Evolutionary conservation across 1,284 basidiomycete genomes (phyloP).

Genomic region (Pseudozyma tsukubaensis): DNA sequence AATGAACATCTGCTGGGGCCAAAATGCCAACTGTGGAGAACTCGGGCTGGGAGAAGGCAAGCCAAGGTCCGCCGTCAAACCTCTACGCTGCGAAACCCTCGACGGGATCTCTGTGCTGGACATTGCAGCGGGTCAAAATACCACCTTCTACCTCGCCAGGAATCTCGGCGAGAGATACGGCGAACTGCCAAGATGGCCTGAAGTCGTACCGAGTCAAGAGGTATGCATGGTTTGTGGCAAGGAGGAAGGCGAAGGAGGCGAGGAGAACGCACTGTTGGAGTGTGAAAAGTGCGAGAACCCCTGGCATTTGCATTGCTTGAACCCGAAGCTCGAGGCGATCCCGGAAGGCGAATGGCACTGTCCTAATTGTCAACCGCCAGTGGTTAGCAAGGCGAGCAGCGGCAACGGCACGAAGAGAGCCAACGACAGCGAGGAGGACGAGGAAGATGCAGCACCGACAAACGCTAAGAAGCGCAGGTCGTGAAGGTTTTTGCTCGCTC

Average conservation of each 20-base stretch:
- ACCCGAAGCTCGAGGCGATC: slow-evolving; percentile 79
- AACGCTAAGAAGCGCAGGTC: slow-evolving; percentile 27
- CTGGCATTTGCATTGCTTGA: slow-evolving; percentile 84
- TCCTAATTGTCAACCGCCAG: slow-evolving; percentile 43
- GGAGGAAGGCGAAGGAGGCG: slow-evolving; percentile 73
- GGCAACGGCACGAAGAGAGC: slow-evolving; percentile 17
- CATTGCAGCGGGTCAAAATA: slow-evolving; percentile 85
- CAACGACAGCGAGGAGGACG: slow-evolving; percentile 16
- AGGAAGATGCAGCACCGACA: slow-evolving; percentile 18
- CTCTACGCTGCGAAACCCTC: slow-evolving; percentile 78
- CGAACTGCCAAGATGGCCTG: slow-evolving; percentile 63
- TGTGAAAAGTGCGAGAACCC: slow-evolving; percentile 83
- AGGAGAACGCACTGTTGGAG: slow-evolving; percentile 60
- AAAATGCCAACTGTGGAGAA: slow-evolving; percentile 79
- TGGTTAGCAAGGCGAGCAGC: not conserved
- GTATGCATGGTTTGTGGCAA: slow-evolving; percentile 78
- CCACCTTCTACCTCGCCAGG: slow-evolving; percentile 78
- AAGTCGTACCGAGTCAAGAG: slow-evolving; percentile 75
- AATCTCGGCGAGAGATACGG: slow-evolving; percentile 72
- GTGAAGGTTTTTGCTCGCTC: not conserved
- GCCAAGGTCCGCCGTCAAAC: slow-evolving; percentile 88
- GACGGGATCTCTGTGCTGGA: slow-evolving; percentile 81
- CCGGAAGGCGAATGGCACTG: slow-evolving; percentile 76
- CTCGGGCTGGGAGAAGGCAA: slow-evolving; percentile 83
- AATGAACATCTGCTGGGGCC: slow-evolving; percentile 88